Evolutionary conservation across 495 filamentous ascomycete genomes (phyloP).

Genomic region (Penicillium egyptiacum): DNA sequence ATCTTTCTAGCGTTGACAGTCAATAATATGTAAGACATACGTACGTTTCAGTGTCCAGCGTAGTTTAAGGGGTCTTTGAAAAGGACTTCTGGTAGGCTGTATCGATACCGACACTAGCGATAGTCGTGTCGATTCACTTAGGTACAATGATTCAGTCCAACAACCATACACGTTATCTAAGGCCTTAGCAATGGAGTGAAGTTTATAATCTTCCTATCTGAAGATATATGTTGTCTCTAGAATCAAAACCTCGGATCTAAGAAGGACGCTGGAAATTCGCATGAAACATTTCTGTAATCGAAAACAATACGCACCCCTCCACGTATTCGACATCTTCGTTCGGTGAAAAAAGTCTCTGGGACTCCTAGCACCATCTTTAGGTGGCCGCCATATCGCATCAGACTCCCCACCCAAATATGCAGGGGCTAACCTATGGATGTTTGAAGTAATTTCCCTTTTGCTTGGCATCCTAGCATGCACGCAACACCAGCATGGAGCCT

Average conservation of each 20-base stretch:
- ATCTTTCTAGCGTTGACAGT: neutral
- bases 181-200: neutral
- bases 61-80: neutral
- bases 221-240: too few relatives aligned
- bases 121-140: neutral
- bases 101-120: neutral
- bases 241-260: too few relatives aligned
- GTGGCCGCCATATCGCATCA: neutral
- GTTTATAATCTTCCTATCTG: neutral
- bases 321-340: neutral
- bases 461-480: constrained; percentile 6
- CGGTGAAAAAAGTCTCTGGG: neutral
- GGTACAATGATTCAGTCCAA: neutral
- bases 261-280: too few relatives aligned
- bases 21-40: neutral
- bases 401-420: constrained; percentile 19
- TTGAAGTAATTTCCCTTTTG: constrained; percentile 12
- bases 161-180: neutral
- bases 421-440: constrained; percentile 24
- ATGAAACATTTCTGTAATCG: neutral
- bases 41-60: neutral
- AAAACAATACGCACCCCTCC: neutral
- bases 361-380: neutral
- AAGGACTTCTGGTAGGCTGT: neutral
- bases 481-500: constrained; percentile 2